Evolutionary conservation across 768 basidiomycete genomes (phyloP).

Genomic region (Termitomyces sp.): DNA sequence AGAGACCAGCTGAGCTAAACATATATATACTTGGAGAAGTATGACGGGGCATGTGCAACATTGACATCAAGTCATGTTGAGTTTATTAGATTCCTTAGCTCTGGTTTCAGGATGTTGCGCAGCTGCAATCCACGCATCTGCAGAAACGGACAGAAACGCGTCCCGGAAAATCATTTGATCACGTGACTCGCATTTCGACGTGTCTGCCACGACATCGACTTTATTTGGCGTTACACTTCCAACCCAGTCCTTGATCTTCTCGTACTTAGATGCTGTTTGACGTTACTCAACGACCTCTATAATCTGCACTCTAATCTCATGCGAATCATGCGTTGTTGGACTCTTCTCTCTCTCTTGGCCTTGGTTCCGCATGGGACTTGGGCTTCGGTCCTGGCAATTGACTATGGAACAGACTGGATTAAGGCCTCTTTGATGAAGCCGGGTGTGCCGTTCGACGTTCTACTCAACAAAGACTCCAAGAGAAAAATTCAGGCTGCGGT

Average conservation of each 20-base stretch:
- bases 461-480: constrained; percentile 96
- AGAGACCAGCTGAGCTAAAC: neutral
- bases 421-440: constrained; percentile 96
- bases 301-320: constrained; percentile 23
- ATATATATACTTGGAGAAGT: neutral
- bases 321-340: constrained; percentile 32
- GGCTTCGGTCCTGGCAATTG: constrained; percentile 87
- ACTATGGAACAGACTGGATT: constrained; percentile 98
- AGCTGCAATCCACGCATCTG: no score
- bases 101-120: no score
- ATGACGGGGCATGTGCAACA: neutral
- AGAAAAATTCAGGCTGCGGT: constrained; percentile 89
- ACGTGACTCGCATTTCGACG: constrained; percentile 23
- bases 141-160: neutral
- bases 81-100: no score
- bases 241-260: constrained; percentile 5
- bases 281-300: constrained; percentile 14
- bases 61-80: no score
- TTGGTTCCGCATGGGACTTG: constrained; percentile 39
- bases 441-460: constrained; percentile 90
- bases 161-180: neutral
- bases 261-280: constrained; percentile 22
- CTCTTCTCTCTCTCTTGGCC: constrained; percentile 31
- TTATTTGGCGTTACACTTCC: constrained; percentile 3
- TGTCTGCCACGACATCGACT: constrained; percentile 29